Evolutionary conservation across 805 yeast species (phyloP).

Genomic region (Myxozyma monticola): DNA sequence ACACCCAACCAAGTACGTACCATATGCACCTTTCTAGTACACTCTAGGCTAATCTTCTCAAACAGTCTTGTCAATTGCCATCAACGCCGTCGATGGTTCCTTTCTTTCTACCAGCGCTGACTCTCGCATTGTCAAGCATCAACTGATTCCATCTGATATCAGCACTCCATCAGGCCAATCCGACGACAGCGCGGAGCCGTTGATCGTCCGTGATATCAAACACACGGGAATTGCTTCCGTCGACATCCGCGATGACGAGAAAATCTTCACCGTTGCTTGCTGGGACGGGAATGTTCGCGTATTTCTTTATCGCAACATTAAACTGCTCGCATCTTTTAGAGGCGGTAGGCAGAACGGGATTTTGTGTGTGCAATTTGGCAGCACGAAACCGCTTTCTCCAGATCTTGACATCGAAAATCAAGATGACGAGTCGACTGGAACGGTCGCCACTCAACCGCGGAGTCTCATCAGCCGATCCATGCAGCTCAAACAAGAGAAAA

Average conservation of each 20-base stretch:
- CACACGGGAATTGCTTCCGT: conserved; percentile 38
- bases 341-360: conserved; percentile 38
- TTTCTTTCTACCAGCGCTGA: conserved; percentile 41
- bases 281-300: conserved; percentile 45
- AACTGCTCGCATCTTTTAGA: conserved; percentile 38
- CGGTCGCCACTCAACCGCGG: background rate
- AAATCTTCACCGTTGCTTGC: conserved; percentile 40
- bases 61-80: conserved; percentile 32
- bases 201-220: conserved; percentile 23
- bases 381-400: too few species aligned
- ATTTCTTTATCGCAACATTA: conserved; percentile 34
- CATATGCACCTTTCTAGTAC: conserved; percentile 32
- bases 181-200: background rate
- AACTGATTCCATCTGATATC: conserved; percentile 15
- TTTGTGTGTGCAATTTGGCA: conserved; percentile 33
- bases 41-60: background rate
- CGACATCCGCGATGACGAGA: conserved; percentile 32
- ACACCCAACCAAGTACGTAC: too few species aligned
- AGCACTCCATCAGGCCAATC: background rate
- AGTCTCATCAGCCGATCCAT: background rate
- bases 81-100: conserved; percentile 24
- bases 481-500: conserved; percentile 4
- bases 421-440: background rate
- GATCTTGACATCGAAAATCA: too few species aligned
- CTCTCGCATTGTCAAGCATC: conserved; percentile 36